Percentiles rank a stretch among this genome's conserved stretches.
These are phyloP conservation scores for Hemileccinum rubropunctum DNA, from an alignment of 768 basidiomycete genomes.

Conservation along the genomic window DNA sequence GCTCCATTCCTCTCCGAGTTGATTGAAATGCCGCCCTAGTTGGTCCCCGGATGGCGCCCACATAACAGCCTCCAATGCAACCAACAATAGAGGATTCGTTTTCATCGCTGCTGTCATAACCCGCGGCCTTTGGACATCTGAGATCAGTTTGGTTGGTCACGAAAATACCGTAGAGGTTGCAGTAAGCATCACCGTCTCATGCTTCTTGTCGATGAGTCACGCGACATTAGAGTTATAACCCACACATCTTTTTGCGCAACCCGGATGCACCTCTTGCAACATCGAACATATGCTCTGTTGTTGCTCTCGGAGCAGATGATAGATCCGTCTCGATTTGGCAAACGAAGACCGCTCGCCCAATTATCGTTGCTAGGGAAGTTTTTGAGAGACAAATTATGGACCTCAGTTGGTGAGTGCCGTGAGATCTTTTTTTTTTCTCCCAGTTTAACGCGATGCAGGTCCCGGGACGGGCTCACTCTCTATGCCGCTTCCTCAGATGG, in stretches of 20 bases:
- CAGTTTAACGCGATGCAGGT: slow-evolving; percentile 50
- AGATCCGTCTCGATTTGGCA: slow-evolving; percentile 95
- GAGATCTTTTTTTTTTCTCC: neutral
- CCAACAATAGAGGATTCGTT: slow-evolving; percentile 92
- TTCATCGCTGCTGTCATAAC: slow-evolving; percentile 97
- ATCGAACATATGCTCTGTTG: slow-evolving; percentile 85
- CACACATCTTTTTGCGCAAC: slow-evolving; percentile 87
- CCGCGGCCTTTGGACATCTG: slow-evolving; percentile 83
- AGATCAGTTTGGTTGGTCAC: slow-evolving; percentile 94
- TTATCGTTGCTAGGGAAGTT: slow-evolving; percentile 91
- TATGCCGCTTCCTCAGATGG: slow-evolving; percentile 97
- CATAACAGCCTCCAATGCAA: slow-evolving; percentile 96
- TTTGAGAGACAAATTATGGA: slow-evolving; percentile 96
- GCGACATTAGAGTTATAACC: slow-evolving; percentile 64
- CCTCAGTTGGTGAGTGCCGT: slow-evolving; percentile 76
- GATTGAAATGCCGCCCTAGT: slow-evolving; percentile 38
- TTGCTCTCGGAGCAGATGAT: slow-evolving; percentile 92
- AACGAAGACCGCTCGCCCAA: slow-evolving; percentile 85
- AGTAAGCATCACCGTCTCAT: slow-evolving; percentile 42
- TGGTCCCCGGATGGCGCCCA: slow-evolving; percentile 99
- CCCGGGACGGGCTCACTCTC: slow-evolving; percentile 85
- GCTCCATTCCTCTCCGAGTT: neutral
- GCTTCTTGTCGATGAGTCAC: slow-evolving; percentile 3
- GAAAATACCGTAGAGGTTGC: slow-evolving; percentile 97
- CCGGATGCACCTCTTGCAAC: slow-evolving; percentile 64